Evolutionary conservation across 225 moss, liverwort and hornwort genomes (phyloP).

Genomic region (Physcomitrellopsis africana): DNA sequence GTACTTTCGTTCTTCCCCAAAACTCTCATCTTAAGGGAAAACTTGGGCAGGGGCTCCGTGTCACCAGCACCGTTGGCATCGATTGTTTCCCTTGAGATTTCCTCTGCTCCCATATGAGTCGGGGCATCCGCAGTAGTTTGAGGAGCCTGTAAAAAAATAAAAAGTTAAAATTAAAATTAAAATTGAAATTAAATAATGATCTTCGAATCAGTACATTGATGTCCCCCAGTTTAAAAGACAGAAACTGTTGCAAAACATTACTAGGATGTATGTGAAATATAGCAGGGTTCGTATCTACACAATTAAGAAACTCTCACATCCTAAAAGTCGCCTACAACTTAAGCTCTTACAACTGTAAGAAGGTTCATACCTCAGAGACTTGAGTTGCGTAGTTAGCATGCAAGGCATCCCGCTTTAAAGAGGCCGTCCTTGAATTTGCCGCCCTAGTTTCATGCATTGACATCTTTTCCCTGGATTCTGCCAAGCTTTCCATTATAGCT

Average conservation of each 20-base stretch:
- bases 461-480: conserved; percentile 53
- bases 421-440: conserved; percentile 43
- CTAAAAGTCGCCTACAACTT: neutral
- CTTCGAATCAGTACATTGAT: conserved; percentile 9
- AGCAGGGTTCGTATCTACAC: no score
- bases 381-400: conserved; percentile 30
- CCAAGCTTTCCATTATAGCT: conserved; percentile 56
- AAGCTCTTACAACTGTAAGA: conserved; percentile 9
- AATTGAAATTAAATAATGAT: neutral
- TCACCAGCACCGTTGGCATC: conserved; percentile 22
- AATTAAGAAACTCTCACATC: neutral
- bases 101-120: conserved; percentile 16
- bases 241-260: neutral
- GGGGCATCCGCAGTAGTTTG: conserved; percentile 34
- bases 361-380: conserved; percentile 36
- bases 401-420: conserved; percentile 43
- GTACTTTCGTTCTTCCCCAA: conserved; percentile 57
- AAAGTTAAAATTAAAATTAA: no score
- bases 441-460: conserved; percentile 52
- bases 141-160: conserved; percentile 32
- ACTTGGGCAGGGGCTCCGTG: conserved; percentile 46
- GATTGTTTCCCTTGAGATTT: conserved; percentile 23
- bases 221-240: neutral
- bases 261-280: no score
- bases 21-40: conserved; percentile 42